Percentiles rank a stretch among this genome's conserved stretches.
Evolutionary conservation across 2,329 filamentous ascomycete genomes (phyloP).

Genomic region (Colletotrichum plurivorum): DNA sequence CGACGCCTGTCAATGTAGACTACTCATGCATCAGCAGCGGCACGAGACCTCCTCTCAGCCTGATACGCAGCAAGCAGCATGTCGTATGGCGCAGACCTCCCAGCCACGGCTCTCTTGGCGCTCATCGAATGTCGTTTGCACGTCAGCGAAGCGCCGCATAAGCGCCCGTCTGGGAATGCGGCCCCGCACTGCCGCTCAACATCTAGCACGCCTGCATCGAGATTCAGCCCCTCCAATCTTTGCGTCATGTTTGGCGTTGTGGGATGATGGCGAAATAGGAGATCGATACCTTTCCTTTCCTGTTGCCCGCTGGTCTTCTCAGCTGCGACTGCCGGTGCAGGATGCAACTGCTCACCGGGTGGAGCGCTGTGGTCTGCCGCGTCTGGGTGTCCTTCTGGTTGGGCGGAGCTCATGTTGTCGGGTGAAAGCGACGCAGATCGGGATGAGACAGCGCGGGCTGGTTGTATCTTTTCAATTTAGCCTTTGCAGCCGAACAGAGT

Average conservation of each 20-base stretch:
- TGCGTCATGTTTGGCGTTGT: too few species aligned
- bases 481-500: background rate
- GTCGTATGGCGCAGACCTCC: constrained; percentile 38
- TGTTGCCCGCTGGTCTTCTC: too few species aligned
- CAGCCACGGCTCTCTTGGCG: constrained; percentile 33
- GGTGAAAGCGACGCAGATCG: background rate
- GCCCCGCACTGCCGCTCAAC: constrained; percentile 37
- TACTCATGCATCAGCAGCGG: too few species aligned
- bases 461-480: background rate
- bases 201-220: constrained; percentile 24
- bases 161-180: constrained; percentile 5
- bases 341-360: background rate
- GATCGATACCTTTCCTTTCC: too few species aligned
- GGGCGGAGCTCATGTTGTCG: constrained; percentile 2
- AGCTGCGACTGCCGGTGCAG: background rate
- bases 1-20: too few species aligned
- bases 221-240: background rate
- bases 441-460: background rate
- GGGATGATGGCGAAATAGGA: too few species aligned
- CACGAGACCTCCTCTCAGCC: background rate
- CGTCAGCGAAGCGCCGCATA: constrained; percentile 16
- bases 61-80: background rate
- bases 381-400: background rate
- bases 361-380: background rate
- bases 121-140: constrained; percentile 33